These are phyloP conservation scores for Pilobolus umbonatus DNA, from an alignment of 192 early-diverging fungal genomes.

Conservation along the genomic window DNA sequence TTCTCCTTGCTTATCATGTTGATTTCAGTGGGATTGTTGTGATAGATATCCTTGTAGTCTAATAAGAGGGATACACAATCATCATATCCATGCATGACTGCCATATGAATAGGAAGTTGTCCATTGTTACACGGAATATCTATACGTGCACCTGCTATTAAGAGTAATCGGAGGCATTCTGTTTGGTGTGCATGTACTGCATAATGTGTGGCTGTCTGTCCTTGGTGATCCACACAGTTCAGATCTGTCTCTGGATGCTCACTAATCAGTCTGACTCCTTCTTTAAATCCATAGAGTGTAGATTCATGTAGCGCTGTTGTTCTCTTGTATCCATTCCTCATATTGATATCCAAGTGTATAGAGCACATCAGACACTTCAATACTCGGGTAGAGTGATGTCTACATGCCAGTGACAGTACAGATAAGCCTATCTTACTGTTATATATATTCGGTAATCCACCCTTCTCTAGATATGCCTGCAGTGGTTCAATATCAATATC, in stretches of 20 bases:
- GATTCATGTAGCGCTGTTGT: constrained; percentile 16
- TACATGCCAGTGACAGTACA: no score
- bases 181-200: constrained; percentile 10
- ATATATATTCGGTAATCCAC: no score
- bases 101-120: constrained; percentile 18
- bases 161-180: neutral
- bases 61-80: constrained; percentile 16
- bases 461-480: no score
- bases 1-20: constrained; percentile 1
- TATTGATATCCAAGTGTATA: constrained; percentile 12
- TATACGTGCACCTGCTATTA: constrained; percentile 12
- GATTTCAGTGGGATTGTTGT: constrained; percentile 13
- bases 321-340: constrained; percentile 8
- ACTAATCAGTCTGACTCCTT: constrained; percentile 14
- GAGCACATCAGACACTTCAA: no score
- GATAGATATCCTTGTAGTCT: neutral
- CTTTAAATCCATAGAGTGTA: neutral
- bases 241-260: constrained; percentile 10
- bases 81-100: constrained; percentile 15
- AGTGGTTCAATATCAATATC: no score
- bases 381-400: no score
- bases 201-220: constrained; percentile 20
- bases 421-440: no score
- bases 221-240: constrained; percentile 2
- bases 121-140: constrained; percentile 12